Conservation (phyloP, 2,329 filamentous ascomycete species). For the Aspergillus sp. region DNA sequence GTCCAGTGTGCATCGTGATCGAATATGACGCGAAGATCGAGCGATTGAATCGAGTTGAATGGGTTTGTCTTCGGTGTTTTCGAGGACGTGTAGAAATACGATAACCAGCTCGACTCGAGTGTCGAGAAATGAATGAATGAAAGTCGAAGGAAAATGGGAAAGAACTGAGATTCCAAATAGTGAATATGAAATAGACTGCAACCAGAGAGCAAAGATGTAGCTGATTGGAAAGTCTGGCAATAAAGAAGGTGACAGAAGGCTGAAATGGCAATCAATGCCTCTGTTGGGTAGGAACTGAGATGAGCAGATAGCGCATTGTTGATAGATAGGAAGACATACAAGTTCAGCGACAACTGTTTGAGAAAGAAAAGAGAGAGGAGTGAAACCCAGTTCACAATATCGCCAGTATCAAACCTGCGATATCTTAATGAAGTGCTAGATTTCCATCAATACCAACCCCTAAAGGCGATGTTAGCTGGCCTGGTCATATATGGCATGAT, state of each 20-base stretch:
- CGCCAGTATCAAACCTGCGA: slow-evolving; percentile 23
- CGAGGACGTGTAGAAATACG: background rate
- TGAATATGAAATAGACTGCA: slow-evolving; percentile 2
- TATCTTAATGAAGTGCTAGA: slow-evolving; percentile 6
- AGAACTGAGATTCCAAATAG: background rate
- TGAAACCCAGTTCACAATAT: slow-evolving; percentile 7
- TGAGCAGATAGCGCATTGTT: slow-evolving; percentile 1
- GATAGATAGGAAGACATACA: slow-evolving; percentile 12
- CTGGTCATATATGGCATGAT: background rate
- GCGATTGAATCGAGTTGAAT: background rate
- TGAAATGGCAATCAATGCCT: slow-evolving; percentile 29
- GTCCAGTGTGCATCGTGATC: no score
- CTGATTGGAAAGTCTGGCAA: background rate
- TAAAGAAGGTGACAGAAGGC: slow-evolving; percentile 16
- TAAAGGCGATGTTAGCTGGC: slow-evolving; percentile 10
- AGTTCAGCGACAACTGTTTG: slow-evolving; percentile 6
- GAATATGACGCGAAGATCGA: no score
- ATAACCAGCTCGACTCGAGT: slow-evolving; percentile 8
- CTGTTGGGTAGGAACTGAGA: slow-evolving; percentile 7
- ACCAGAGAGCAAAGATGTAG: background rate
- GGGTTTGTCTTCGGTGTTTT: background rate
- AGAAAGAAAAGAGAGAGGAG: slow-evolving; percentile 17
- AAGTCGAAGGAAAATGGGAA: slow-evolving; percentile 1
- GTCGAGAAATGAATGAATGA: slow-evolving; percentile 6
- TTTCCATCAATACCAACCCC: slow-evolving; percentile 9